Percentiles rank a stretch among this genome's conserved stretches.
These are phyloP conservation scores for Cordyceps javanica DNA, from an alignment of 2,329 filamentous ascomycete genomes.

Conservation along the genomic window DNA sequence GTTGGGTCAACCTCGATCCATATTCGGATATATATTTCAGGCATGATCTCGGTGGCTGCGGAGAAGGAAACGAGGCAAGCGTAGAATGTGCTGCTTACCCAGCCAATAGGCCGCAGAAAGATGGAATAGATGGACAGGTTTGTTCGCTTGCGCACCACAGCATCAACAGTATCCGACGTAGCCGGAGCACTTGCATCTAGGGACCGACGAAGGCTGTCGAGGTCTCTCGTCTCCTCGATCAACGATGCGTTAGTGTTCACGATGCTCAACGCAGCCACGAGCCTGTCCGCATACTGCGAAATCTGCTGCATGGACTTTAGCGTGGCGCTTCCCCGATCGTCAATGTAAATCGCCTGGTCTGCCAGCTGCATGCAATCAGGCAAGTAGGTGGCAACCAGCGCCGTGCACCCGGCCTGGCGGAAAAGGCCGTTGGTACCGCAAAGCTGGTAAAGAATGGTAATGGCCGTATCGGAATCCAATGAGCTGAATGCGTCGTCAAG, in stretches of 20 bases:
- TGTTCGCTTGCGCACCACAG: no score
- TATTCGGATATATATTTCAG: neutral
- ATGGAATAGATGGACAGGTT: neutral
- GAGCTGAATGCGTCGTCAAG: slow-evolving; percentile 15
- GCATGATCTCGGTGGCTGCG: neutral
- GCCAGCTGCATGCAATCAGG: neutral
- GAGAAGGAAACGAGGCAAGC: neutral
- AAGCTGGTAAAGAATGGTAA: neutral
- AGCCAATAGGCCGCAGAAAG: neutral
- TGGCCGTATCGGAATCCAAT: neutral
- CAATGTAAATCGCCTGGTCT: neutral
- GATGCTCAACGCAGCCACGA: no score
- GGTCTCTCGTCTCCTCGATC: no score
- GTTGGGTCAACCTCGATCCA: neutral
- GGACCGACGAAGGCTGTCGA: no score
- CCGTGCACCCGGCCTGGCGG: neutral
- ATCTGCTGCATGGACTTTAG: neutral
- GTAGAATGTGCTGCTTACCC: neutral
- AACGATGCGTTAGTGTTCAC: no score
- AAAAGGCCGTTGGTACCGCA: neutral
- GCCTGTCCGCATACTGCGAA: no score
- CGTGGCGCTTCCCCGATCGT: neutral
- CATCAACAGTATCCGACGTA: no score
- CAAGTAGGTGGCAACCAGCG: neutral
- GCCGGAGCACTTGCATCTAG: no score